Percentiles rank a stretch among this genome's conserved stretches.
Conservation (phyloP, 202 grass and related monocot genomes). For the Setaria italica region DNA sequence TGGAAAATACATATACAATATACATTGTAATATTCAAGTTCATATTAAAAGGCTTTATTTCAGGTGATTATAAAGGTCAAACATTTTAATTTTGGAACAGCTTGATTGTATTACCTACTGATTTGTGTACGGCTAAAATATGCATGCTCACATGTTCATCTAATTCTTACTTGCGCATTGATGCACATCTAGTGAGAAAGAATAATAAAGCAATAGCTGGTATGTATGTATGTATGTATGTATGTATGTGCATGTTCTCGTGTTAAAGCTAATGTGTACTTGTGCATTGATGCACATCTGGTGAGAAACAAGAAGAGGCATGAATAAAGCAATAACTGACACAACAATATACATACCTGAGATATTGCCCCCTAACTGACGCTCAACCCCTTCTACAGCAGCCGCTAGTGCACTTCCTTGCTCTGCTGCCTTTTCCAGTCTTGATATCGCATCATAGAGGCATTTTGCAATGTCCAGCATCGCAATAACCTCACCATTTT, state of each 20-base stretch:
- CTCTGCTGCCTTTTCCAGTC: slow-evolving; percentile 89
- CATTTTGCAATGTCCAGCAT: slow-evolving; percentile 97
- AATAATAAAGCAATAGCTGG: background rate
- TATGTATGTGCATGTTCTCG: background rate
- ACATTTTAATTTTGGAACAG: background rate
- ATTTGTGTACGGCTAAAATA: background rate
- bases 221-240: background rate
- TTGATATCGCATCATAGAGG: slow-evolving; percentile 98
- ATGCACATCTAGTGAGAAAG: background rate
- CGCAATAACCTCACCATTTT: slow-evolving; percentile 95
- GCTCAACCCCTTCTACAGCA: slow-evolving; percentile 85
- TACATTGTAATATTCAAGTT: slow-evolving; percentile 1
- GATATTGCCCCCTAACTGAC: slow-evolving; percentile 61
- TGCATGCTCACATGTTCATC: slow-evolving; percentile 6
- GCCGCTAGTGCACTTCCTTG: slow-evolving; percentile 82
- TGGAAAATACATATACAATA: slow-evolving; percentile 4
- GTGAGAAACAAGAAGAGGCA: background rate
- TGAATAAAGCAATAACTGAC: background rate
- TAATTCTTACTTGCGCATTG: slow-evolving; percentile 23
- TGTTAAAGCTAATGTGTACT: slow-evolving; percentile 13
- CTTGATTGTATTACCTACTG: slow-evolving; percentile 5
- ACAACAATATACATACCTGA: slow-evolving; percentile 56
- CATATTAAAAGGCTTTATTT: slow-evolving; percentile 13
- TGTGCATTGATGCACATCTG: slow-evolving; percentile 1
- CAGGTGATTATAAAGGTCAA: background rate